Percentiles rank a stretch among this genome's conserved stretches.
Conservation (phyloP, 805 yeast genomes). For the Candida piceae region DNA sequence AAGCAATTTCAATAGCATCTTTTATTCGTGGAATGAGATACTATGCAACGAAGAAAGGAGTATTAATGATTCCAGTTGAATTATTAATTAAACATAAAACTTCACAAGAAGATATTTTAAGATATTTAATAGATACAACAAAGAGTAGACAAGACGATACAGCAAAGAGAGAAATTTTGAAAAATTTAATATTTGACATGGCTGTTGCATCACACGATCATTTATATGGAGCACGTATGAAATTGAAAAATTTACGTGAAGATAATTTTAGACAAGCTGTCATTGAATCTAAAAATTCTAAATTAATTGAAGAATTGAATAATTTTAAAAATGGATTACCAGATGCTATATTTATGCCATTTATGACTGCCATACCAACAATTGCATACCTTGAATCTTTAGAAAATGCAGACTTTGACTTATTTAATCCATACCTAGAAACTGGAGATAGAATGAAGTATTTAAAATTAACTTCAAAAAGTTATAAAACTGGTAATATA, state of each 20-base stretch:
- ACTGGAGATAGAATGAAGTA: too few species aligned
- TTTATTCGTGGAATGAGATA: slow-evolving; percentile 55
- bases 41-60: slow-evolving; percentile 46
- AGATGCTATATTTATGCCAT: slow-evolving; percentile 63
- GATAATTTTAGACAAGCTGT: slow-evolving; percentile 36
- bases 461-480: slow-evolving; percentile 50
- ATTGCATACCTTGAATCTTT: slow-evolving; percentile 54
- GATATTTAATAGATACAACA: slow-evolving; percentile 41
- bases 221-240: slow-evolving; percentile 59
- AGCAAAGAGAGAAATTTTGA: slow-evolving; percentile 33
- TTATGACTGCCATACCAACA: slow-evolving; percentile 63
- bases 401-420: slow-evolving; percentile 61
- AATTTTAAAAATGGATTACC: slow-evolving; percentile 46
- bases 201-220: slow-evolving; percentile 81
- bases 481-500: slow-evolving; percentile 29
- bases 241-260: slow-evolving; percentile 36
- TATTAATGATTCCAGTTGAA: slow-evolving; percentile 60
- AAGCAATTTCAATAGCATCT: slow-evolving; percentile 68
- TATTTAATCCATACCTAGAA: slow-evolving; percentile 41
- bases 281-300: slow-evolving; percentile 10
- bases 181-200: slow-evolving; percentile 60
- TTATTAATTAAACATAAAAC: slow-evolving; percentile 46
- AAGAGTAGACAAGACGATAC: slow-evolving; percentile 13
- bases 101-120: slow-evolving; percentile 60
- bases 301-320: slow-evolving; percentile 12